Base-by-base conservation (phyloP, 163 green algal species). In the Prototheca cutis region DNA sequence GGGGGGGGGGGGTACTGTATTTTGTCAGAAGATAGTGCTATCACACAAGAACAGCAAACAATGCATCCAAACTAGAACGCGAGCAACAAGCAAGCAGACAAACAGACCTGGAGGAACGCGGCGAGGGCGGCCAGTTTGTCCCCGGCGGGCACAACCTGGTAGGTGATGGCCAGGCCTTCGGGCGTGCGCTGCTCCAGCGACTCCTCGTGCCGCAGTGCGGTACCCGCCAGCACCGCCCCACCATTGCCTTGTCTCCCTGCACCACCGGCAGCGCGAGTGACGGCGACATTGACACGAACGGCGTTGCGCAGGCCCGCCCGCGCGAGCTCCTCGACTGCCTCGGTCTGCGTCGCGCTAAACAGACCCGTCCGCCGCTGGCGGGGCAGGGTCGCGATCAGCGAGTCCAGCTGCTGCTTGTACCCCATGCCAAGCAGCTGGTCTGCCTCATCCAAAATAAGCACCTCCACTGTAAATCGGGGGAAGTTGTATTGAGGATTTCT, bases 341-440 rank as follows among this genome's bases (percentile, higher is more conserved):
- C 90, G 29, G 93, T 98, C 93, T 98, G 98, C 47, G 93, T 99
- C 27, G 93, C 93, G 30, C 67, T 88, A 76, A 99, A 99, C 40
- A 99, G 87, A 81, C 94, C 84, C 13, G 93, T 99, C 48, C 80
- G 72, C 6, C 91, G 79, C 31, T 97, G 86, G 48, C 78, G 71
- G 48, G 75, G 75, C 15, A 74, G 64, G 45, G 82, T 84, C 69
- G 95, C 95, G 8, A 99, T 75, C 57, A 99, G 95, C 70, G 96
- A 83, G 71, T 99, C 91, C 40, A 99, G 96, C 68, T 99, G 91
- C 70, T 89, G 61, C 75, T 98, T 89, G 81, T 98, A 99, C 72
- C 97, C 93, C 88, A 99, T 95, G 81, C 98, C 94, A 31, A 99
- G 80, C 65, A 99, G 82, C 55, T 94, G 85, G 77, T 99, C 93